phyloP scores from a whole-genome alignment of 1,139 yeast species.

The Lodderomyces elongisporus region DNA sequence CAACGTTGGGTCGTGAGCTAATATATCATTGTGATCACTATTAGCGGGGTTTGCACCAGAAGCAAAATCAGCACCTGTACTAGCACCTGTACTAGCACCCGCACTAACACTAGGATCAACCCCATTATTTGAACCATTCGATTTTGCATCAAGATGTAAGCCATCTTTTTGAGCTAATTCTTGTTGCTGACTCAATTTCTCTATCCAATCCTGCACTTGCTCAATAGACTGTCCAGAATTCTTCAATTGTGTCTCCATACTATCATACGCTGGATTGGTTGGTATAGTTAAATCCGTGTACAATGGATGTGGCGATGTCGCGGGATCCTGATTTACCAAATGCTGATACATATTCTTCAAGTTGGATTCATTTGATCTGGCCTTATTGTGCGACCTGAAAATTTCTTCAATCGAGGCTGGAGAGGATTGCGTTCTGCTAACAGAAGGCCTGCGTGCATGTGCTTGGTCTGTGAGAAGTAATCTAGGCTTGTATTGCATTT shows the following conservation, averaged over 20 bases:
- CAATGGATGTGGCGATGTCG: constrained; percentile 26
- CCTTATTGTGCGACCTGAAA: constrained; percentile 23
- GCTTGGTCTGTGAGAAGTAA: constrained; percentile 43
- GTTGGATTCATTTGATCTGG: constrained; percentile 12
- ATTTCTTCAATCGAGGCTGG: constrained; percentile 35
- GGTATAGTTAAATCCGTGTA: constrained; percentile 14
- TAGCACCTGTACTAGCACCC: constrained; percentile 4
- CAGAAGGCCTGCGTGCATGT: constrained; percentile 26
- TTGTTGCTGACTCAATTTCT: constrained; percentile 36
- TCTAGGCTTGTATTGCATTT: constrained; percentile 12
- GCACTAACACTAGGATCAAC: constrained; percentile 1
- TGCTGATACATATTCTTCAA: constrained; percentile 32
- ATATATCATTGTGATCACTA: no score
- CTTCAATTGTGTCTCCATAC: constrained; percentile 32
- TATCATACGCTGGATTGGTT: constrained; percentile 29
- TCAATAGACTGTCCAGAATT: constrained; percentile 52
- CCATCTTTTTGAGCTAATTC: not conserved
- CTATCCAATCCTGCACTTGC: constrained; percentile 59
- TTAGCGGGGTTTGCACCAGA: constrained; percentile 8
- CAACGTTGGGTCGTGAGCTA: not conserved
- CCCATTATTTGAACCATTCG: constrained; percentile 1
- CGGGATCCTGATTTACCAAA: constrained; percentile 23
- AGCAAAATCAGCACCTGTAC: constrained; percentile 11
- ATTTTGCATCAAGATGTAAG: not conserved
- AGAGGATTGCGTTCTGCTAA: constrained; percentile 11